phyloP scores from a whole-genome alignment of 2,329 filamentous ascomycete species.

The Pseudonectria buxi region DNA sequence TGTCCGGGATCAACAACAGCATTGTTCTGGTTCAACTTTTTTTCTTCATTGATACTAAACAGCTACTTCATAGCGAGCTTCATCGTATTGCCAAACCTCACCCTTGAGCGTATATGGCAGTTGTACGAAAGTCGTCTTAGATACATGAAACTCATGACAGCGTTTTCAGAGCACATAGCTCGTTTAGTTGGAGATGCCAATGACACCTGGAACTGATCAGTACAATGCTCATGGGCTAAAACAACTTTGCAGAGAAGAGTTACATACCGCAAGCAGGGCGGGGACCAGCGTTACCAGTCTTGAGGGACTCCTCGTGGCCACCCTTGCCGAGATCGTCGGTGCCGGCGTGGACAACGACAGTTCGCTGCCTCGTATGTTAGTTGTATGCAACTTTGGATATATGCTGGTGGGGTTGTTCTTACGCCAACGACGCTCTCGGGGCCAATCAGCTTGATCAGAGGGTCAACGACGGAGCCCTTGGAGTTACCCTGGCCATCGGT shows the following conservation, averaged over 20 bases:
- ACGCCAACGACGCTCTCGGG: slow-evolving; percentile 91
- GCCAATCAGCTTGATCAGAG: slow-evolving; percentile 89
- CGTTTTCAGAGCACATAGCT: slow-evolving; percentile 5
- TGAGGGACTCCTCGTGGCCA: slow-evolving; percentile 88
- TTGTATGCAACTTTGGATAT: not conserved
- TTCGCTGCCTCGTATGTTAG: slow-evolving; percentile 55
- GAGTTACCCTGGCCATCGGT: slow-evolving; percentile 90
- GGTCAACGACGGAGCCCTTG: slow-evolving; percentile 73
- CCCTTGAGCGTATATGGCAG: not conserved
- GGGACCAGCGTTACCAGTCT: slow-evolving; percentile 91
- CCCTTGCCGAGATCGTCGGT: slow-evolving; percentile 96
- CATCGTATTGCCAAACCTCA: no score
- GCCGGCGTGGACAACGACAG: slow-evolving; percentile 87
- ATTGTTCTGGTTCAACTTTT: no score
- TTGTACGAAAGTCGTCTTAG: not conserved
- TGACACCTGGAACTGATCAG: slow-evolving; percentile 56
- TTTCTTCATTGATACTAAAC: no score
- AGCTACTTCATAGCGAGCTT: no score
- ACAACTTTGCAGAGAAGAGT: not conserved
- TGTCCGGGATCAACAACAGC: no score
- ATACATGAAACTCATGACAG: not conserved
- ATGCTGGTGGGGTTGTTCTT: slow-evolving; percentile 29
- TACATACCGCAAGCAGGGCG: slow-evolving; percentile 87
- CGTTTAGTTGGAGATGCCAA: slow-evolving; percentile 72
- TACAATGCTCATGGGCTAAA: not conserved